Evolutionary conservation across 805 yeast species (phyloP), one percentile per base, ranked within the genome.

Genomic region (Kazachstania africana): DNA sequence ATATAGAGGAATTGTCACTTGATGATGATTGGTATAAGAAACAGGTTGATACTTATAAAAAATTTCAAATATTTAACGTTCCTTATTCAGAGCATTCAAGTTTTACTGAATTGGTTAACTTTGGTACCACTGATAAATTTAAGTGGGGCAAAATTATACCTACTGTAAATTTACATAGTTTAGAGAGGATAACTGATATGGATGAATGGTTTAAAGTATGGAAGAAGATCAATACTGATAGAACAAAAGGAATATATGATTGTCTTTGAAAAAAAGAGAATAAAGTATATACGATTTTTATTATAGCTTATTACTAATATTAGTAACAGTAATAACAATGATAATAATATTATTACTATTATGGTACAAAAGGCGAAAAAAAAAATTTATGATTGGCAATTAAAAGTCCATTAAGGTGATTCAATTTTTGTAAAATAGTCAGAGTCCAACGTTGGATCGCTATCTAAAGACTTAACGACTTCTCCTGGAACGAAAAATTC

Each of bases 11-110:
- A 12, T 40, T 42, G 14, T 24, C 24, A 1, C 32, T 48, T 24
- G 43, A 44, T 14, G 17, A 36, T 3, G 32, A 40, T 4, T 37
- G 48, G 36, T 40, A 43, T 28, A 50, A 9, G 44, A 46, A 32
- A 37, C 63, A 61, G 31, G 15, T 34, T 6, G 23, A 28, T n/a
- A 14, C n/a, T 8, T 21, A 23, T n/a, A 32, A 28, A 19, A 42
- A 53, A 26, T 53, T 62, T 31, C 67, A 74, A 28, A 60, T 73
- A 1, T 75, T 77, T 42, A 54, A 68, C 8, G 70, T 87, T 2
- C 97, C 98, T 0, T 91, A 91, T 48, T 78, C 93, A 47, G 98
- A 91, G 49, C 98, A 91, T 57, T 83, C 95, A 8, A 82, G 94
- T 35, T 88, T 75, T 45, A 60, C 79, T 24, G 98, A 91, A 46